Percentiles rank a stretch among this genome's conserved stretches.
Conservation (phyloP, 805 yeast genomes). For the Komagataella kurtzmanii region DNA sequence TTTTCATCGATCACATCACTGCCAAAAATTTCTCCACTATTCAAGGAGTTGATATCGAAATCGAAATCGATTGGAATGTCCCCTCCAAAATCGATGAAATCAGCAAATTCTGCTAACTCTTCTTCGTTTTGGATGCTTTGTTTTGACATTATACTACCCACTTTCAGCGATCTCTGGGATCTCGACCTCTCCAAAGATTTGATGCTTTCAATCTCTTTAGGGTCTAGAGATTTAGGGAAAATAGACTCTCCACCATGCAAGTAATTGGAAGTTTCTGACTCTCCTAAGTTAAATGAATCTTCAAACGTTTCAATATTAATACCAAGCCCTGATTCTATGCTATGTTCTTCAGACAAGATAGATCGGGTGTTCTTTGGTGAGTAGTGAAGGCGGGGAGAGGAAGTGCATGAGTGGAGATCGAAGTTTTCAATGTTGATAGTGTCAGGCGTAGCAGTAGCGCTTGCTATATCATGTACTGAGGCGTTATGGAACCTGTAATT, state of each 20-base stretch:
- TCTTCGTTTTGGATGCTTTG: slow-evolving; percentile 18
- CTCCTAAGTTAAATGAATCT: neutral
- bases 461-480: neutral
- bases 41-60: neutral
- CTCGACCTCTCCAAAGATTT: slow-evolving; percentile 57
- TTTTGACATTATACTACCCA: slow-evolving; percentile 16
- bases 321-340: neutral
- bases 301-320: slow-evolving; percentile 1
- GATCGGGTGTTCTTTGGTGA: neutral
- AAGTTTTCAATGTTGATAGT: neutral
- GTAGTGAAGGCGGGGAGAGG: neutral
- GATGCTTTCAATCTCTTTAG: slow-evolving; percentile 62
- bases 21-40: neutral
- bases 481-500: neutral
- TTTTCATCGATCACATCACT: neutral
- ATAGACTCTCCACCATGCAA: slow-evolving; percentile 40
- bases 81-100: slow-evolving; percentile 27
- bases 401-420: neutral
- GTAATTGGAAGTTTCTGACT: slow-evolving; percentile 1
- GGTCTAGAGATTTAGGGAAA: slow-evolving; percentile 57
- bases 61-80: slow-evolving; percentile 13
- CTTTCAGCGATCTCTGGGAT: slow-evolving; percentile 37
- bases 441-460: neutral
- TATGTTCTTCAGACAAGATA: neutral
- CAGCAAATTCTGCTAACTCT: slow-evolving; percentile 30